Evolutionary conservation across 192 early-diverging fungal genomes (phyloP).

Genomic region (Coemansia sp.): DNA sequence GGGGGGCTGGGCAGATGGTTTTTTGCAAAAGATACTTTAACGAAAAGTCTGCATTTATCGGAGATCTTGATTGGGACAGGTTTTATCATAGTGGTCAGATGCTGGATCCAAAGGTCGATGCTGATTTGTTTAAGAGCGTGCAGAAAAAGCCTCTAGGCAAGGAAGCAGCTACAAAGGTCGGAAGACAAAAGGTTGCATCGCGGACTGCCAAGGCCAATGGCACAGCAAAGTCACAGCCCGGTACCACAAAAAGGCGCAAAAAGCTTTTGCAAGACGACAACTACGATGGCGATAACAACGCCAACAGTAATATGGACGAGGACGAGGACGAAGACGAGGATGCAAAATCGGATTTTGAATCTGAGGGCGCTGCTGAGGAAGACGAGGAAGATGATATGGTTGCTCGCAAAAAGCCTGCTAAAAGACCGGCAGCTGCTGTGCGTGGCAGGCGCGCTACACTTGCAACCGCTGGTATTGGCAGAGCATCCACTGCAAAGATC

Average conservation of each 20-base stretch:
- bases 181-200: slow-evolving; percentile 20
- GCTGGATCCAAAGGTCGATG: slow-evolving; percentile 18
- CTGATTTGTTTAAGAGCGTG: slow-evolving; percentile 24
- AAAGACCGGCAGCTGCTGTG: slow-evolving; percentile 1
- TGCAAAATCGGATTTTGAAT: neutral
- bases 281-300: slow-evolving; percentile 13
- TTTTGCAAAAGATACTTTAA: slow-evolving; percentile 49
- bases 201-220: slow-evolving; percentile 1
- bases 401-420: slow-evolving; percentile 5
- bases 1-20: neutral
- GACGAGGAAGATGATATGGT: slow-evolving; percentile 8
- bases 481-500: slow-evolving; percentile 7
- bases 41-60: slow-evolving; percentile 39
- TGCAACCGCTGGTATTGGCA: neutral
- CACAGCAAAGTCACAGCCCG: neutral
- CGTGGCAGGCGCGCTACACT: slow-evolving; percentile 8
- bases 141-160: slow-evolving; percentile 21
- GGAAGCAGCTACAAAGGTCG: slow-evolving; percentile 16
- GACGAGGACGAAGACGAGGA: slow-evolving; percentile 6
- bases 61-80: slow-evolving; percentile 49
- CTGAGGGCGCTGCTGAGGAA: neutral
- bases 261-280: slow-evolving; percentile 16
- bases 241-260: slow-evolving; percentile 5
- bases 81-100: slow-evolving; percentile 25
- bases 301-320: slow-evolving; percentile 12